Percentiles rank a stretch among this genome's conserved stretches.
Conservation (phyloP, 805 yeast genomes). For the Jamesozyma spencerorum region DNA sequence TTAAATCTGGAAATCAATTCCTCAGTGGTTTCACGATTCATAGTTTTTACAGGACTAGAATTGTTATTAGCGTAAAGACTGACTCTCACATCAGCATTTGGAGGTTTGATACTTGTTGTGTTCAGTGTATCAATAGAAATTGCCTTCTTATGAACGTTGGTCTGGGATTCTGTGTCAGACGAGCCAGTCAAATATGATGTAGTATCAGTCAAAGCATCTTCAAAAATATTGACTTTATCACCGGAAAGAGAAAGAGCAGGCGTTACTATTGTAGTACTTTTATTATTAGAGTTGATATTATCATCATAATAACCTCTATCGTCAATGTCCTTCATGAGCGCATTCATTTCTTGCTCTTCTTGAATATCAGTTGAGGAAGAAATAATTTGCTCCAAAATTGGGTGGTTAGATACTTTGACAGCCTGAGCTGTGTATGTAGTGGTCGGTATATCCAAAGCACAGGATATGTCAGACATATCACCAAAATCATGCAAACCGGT, state of each 20-base stretch:
- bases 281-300: background rate
- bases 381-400: slow-evolving; percentile 4
- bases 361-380: background rate
- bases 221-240: slow-evolving; percentile 20
- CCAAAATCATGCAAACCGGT: slow-evolving; percentile 1
- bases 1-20: slow-evolving; percentile 27
- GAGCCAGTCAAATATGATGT: slow-evolving; percentile 19
- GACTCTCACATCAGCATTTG: slow-evolving; percentile 28
- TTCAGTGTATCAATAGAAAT: slow-evolving; percentile 28
- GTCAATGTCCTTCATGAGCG: background rate
- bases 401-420: slow-evolving; percentile 17
- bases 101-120: slow-evolving; percentile 22
- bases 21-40: slow-evolving; percentile 29
- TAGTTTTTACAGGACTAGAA: slow-evolving; percentile 1
- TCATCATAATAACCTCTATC: background rate
- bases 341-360: background rate
- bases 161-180: slow-evolving; percentile 13
- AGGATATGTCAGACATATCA: slow-evolving; percentile 24
- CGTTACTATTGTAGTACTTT: background rate
- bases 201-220: slow-evolving; percentile 23
- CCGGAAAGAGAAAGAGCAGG: background rate
- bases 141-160: slow-evolving; percentile 24
- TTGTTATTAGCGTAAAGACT: slow-evolving; percentile 22
- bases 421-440: slow-evolving; percentile 25
- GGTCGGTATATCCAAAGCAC: slow-evolving; percentile 25